phyloP scores from a whole-genome alignment of 2,329 filamentous ascomycete genomes.

The Arthroderma uncinatum region DNA sequence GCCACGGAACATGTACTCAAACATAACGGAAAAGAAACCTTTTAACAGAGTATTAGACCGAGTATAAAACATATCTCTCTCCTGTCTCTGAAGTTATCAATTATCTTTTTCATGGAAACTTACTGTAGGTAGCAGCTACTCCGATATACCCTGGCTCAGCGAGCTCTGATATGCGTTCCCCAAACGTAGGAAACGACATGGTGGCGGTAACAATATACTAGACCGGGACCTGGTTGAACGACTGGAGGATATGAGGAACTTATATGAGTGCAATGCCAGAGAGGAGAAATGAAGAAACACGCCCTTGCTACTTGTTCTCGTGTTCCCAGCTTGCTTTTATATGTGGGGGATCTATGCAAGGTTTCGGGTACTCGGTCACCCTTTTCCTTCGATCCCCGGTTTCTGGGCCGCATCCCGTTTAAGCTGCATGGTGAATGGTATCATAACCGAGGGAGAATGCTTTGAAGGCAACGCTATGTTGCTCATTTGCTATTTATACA shows the following conservation, averaged over 20 bases:
- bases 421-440: no score
- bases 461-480: no score
- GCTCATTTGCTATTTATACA: no score
- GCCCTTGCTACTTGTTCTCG: neutral
- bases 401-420: no score
- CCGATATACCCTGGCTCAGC: neutral
- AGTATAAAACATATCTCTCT: neutral
- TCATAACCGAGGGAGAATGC: no score
- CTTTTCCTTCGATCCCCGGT: neutral
- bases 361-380: neutral
- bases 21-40: conserved; percentile 26
- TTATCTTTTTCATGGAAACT: neutral
- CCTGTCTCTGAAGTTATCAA: neutral
- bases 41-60: neutral
- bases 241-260: no score
- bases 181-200: neutral
- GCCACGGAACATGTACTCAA: conserved; percentile 25
- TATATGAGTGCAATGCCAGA: neutral
- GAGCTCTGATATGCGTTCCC: neutral
- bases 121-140: neutral
- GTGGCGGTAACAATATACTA: neutral
- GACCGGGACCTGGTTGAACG: no score
- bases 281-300: neutral
- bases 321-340: neutral
- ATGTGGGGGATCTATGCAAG: neutral